These are phyloP conservation scores for Globisporangium nagaii DNA, from an alignment of 352 stramenopile genomes.

Conservation along the genomic window DNA sequence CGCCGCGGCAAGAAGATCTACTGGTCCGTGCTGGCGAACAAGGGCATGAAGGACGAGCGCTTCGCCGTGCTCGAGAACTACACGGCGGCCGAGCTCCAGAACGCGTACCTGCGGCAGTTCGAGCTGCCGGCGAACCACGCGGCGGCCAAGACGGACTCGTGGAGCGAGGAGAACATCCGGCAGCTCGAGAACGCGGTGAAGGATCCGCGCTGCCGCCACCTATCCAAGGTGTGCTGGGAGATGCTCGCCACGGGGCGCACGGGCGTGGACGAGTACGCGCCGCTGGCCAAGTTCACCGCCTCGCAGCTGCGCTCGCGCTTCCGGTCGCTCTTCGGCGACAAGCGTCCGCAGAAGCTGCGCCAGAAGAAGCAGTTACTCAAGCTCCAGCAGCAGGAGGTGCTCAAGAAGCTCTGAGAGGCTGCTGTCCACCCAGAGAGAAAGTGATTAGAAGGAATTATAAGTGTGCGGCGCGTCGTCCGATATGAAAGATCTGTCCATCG, in stretches of 20 bases:
- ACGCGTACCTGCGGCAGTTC: slow-evolving; percentile 61
- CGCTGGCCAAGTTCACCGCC: slow-evolving; percentile 66
- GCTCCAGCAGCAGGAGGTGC: slow-evolving; percentile 38
- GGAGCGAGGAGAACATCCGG: slow-evolving; percentile 65
- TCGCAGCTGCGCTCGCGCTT: slow-evolving; percentile 76
- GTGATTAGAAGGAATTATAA: neutral
- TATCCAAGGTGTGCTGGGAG: slow-evolving; percentile 78
- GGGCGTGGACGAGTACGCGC: slow-evolving; percentile 64
- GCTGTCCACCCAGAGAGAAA: neutral
- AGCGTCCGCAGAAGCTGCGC: slow-evolving; percentile 61
- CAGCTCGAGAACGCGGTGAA: slow-evolving; percentile 65
- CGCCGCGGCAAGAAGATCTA: slow-evolving; percentile 71
- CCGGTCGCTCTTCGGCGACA: slow-evolving; percentile 72
- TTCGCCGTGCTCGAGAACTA: slow-evolving; percentile 54
- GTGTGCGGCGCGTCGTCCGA: neutral
- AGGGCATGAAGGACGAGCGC: slow-evolving; percentile 58
- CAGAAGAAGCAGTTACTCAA: slow-evolving; percentile 65
- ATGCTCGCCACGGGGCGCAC: slow-evolving; percentile 66
- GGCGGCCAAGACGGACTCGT: slow-evolving; percentile 45
- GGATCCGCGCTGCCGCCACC: slow-evolving; percentile 61
- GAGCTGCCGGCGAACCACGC: slow-evolving; percentile 42
- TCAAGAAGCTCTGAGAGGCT: slow-evolving; percentile 6
- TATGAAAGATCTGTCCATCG: too few species aligned
- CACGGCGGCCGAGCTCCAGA: slow-evolving; percentile 62
- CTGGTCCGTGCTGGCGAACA: slow-evolving; percentile 63